Evolutionary conservation across 257 asterid species (phyloP).

Genomic region (Nicotiana tomentosiformis): DNA sequence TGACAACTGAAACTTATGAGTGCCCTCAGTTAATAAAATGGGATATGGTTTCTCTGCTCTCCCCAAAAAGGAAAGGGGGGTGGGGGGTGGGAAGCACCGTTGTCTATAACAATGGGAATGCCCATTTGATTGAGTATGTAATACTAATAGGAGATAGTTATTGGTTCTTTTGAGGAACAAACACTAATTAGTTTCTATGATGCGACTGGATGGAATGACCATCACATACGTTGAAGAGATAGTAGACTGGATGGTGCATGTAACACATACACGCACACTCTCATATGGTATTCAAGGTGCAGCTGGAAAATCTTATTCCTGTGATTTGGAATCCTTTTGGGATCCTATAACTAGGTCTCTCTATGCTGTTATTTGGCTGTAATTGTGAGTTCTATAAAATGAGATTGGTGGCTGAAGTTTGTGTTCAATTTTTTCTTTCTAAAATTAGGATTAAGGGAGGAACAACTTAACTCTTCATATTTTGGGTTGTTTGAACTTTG

Average conservation of each 20-base stretch:
- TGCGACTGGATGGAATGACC: not conserved
- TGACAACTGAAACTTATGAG: not conserved
- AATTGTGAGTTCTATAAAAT: not conserved
- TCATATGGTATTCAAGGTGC: not conserved
- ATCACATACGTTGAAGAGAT: not conserved
- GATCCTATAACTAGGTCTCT: not conserved
- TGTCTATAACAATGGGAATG: not conserved
- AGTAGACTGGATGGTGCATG: not conserved
- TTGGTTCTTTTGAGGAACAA: not conserved
- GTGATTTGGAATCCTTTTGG: not conserved
- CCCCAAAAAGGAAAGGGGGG: not conserved
- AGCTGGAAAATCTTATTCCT: not conserved
- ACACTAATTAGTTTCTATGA: not conserved
- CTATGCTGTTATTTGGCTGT: not conserved
- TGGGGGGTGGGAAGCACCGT: not conserved
- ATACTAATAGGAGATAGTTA: not conserved
- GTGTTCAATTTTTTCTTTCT: not conserved
- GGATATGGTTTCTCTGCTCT: not conserved
- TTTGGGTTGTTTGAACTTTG: not conserved
- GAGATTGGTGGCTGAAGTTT: not conserved
- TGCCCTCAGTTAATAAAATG: not conserved
- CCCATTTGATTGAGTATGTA: not conserved
- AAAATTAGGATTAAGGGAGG: not conserved
- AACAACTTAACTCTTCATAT: not conserved
- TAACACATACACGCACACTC: not conserved